Percentiles rank a stretch among this genome's conserved stretches.
These are phyloP conservation scores for Funneliformis caledonium DNA, from an alignment of 371 early-diverging fungal genomes.

Conservation along the genomic window DNA sequence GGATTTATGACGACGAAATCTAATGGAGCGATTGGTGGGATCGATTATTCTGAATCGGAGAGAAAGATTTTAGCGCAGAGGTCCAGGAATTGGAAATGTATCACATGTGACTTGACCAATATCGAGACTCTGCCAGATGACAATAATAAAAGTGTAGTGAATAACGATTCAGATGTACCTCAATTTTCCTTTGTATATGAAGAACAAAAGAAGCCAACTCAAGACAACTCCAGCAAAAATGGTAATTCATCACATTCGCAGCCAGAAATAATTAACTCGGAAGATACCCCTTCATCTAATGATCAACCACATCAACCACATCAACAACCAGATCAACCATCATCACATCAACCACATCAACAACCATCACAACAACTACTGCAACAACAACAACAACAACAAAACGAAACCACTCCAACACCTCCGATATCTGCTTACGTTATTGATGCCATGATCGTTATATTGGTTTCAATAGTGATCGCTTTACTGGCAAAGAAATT, in stretches of 20 bases:
- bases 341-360: too few relatives aligned
- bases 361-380: background rate
- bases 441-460: background rate
- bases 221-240: background rate
- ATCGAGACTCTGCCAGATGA: slow-evolving; percentile 29
- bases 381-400: background rate
- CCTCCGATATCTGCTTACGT: background rate
- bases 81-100: slow-evolving; percentile 33
- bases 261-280: background rate
- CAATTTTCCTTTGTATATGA: slow-evolving; percentile 36
- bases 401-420: background rate
- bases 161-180: slow-evolving; percentile 1
- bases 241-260: background rate
- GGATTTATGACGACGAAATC: slow-evolving; percentile 74
- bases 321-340: too few relatives aligned
- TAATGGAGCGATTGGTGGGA: slow-evolving; percentile 85
- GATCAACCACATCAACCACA: background rate
- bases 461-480: background rate
- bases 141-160: background rate
- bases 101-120: slow-evolving; percentile 20
- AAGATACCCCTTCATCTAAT: background rate
- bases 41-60: slow-evolving; percentile 54
- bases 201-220: background rate
- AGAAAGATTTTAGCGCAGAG: slow-evolving; percentile 30
- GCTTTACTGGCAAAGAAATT: slow-evolving; percentile 5